These are phyloP conservation scores for Sporothrix brasiliensis DNA, from an alignment of 2,329 filamentous ascomycete species.

Conservation along the genomic window DNA sequence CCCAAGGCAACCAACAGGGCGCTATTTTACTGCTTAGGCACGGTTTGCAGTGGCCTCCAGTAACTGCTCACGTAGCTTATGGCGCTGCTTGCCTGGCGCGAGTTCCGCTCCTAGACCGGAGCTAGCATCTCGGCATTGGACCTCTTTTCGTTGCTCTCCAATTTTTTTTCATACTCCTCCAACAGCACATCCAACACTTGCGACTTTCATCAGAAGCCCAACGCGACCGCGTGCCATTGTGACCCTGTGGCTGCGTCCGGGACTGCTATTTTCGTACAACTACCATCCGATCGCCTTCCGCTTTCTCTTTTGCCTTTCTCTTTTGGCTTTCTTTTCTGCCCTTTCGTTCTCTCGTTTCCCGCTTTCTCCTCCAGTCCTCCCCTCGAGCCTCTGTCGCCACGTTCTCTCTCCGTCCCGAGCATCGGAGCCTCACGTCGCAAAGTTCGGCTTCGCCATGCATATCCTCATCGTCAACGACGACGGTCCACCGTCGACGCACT, in stretches of 20 bases:
- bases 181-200: neutral
- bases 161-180: constrained; percentile 9
- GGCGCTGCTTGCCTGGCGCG: neutral
- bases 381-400: neutral
- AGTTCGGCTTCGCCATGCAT: constrained; percentile 52
- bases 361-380: neutral
- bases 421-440: neutral
- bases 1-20: neutral
- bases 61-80: neutral
- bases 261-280: neutral
- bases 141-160: constrained; percentile 11
- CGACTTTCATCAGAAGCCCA: constrained; percentile 2
- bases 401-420: neutral
- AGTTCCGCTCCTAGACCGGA: constrained; percentile 27
- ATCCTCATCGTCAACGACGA: constrained; percentile 77
- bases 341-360: neutral
- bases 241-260: neutral
- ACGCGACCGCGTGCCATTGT: constrained; percentile 10
- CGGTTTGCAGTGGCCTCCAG: neutral
- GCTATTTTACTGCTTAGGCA: neutral
- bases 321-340: neutral
- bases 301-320: neutral
- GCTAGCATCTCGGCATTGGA: constrained; percentile 20
- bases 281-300: neutral
- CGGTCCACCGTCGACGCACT: constrained; percentile 75